phyloP scores from a whole-genome alignment of 257 asterid genomes.

The Buddleja alternifolia region DNA sequence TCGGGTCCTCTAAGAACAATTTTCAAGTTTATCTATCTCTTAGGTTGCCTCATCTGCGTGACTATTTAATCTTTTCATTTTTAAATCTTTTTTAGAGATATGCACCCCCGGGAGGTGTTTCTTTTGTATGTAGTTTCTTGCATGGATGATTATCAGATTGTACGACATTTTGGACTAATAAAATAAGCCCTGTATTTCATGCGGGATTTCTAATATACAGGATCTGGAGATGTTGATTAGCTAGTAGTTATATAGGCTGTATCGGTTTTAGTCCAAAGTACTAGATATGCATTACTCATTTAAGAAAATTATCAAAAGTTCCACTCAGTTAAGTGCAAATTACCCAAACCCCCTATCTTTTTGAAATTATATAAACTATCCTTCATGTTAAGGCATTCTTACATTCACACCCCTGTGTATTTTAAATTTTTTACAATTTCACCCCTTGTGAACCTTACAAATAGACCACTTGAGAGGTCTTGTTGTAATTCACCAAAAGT shows the following conservation, averaged over 20 bases:
- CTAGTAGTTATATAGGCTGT: neutral
- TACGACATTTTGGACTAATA: neutral
- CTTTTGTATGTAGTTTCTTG: constrained; percentile 6
- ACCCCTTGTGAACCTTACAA: too few relatives aligned
- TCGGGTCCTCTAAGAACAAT: constrained; percentile 31
- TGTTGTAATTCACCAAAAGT: too few relatives aligned
- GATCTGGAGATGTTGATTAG: constrained; percentile 6
- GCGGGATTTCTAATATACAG: neutral
- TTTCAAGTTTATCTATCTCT: constrained; percentile 30
- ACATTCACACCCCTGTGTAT: too few relatives aligned
- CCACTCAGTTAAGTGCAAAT: too few relatives aligned
- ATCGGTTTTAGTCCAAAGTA: neutral
- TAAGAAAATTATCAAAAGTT: too few relatives aligned
- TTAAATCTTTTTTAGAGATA: constrained; percentile 21
- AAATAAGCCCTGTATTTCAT: neutral
- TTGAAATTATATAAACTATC: too few relatives aligned
- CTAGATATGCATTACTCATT: too few relatives aligned
- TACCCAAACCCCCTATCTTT: too few relatives aligned
- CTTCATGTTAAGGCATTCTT: too few relatives aligned
- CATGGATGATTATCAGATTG: neutral
- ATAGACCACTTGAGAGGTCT: too few relatives aligned
- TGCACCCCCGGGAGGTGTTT: constrained; percentile 1
- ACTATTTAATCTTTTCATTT: neutral
- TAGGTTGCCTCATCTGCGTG: constrained; percentile 36
- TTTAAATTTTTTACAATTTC: too few relatives aligned